Evolutionary conservation across 192 early-diverging fungal species (phyloP).

Genomic region (Backusella morwellensis): DNA sequence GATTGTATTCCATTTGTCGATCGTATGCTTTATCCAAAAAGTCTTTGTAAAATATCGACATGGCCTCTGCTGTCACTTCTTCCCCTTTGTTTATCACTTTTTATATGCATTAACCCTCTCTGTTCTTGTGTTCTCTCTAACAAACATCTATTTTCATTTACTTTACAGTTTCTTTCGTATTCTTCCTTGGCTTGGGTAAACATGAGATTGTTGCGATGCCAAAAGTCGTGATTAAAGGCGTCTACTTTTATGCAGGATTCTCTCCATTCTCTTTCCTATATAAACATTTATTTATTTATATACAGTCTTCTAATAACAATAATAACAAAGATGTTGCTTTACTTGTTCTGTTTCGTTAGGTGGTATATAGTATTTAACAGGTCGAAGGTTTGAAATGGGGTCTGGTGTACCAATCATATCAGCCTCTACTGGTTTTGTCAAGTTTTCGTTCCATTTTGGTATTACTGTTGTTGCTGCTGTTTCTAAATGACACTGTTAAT

Average conservation of each 20-base stretch:
- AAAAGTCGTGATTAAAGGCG: constrained; percentile 54
- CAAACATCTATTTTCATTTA: neutral
- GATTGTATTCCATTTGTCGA: constrained; percentile 59
- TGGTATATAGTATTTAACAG: constrained; percentile 48
- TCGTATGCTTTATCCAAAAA: constrained; percentile 55
- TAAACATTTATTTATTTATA: neutral
- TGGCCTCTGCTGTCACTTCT: constrained; percentile 45
- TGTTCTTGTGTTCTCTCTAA: neutral
- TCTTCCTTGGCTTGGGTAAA: constrained; percentile 50
- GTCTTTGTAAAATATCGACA: constrained; percentile 59
- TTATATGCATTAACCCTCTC: neutral
- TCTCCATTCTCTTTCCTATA: constrained; percentile 44
- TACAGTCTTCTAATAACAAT: neutral
- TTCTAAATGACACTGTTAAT: neutral
- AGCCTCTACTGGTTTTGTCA: constrained; percentile 20
- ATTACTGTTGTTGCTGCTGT: neutral
- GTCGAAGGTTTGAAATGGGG: constrained; percentile 52
- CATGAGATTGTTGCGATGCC: constrained; percentile 52
- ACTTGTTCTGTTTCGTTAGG: constrained; percentile 44
- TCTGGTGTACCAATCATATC: constrained; percentile 52
- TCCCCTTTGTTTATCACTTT: constrained; percentile 41
- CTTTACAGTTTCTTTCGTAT: constrained; percentile 48
- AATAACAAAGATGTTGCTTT: neutral
- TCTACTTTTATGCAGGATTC: constrained; percentile 45
- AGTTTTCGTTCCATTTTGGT: constrained; percentile 13